These are phyloP conservation scores for Boletus sp. DNA, from an alignment of 1,284 basidiomycete species.

Conservation along the genomic window DNA sequence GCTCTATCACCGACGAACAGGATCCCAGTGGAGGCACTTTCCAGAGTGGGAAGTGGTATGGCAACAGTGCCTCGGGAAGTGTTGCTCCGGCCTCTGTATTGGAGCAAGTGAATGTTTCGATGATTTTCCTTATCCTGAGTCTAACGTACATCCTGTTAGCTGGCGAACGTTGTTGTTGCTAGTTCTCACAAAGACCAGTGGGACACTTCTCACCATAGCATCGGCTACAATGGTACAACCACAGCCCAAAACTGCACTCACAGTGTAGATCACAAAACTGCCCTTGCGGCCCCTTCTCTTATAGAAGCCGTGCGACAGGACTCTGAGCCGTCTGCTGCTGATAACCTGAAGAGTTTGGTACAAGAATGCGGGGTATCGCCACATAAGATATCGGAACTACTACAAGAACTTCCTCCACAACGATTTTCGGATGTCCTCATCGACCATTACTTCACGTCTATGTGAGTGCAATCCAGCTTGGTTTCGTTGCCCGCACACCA, in stretches of 20 bases:
- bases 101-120: slow-evolving; percentile 61
- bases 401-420: slow-evolving; percentile 84
- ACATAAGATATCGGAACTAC: slow-evolving; percentile 86
- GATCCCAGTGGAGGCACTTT: slow-evolving; percentile 75
- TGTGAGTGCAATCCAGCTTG: slow-evolving; percentile 50
- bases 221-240: slow-evolving; percentile 10
- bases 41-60: slow-evolving; percentile 83
- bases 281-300: slow-evolving; percentile 36
- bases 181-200: slow-evolving; percentile 36
- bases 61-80: slow-evolving; percentile 78
- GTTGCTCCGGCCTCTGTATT: slow-evolving; percentile 76
- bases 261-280: slow-evolving; percentile 31
- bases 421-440: slow-evolving; percentile 74
- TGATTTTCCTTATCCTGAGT: slow-evolving; percentile 13
- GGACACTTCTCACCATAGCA: slow-evolving; percentile 28
- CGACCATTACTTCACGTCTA: slow-evolving; percentile 75
- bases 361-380: slow-evolving; percentile 90
- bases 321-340: slow-evolving; percentile 70
- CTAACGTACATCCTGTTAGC: slow-evolving; percentile 41
- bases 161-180: slow-evolving; percentile 62
- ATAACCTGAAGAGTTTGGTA: slow-evolving; percentile 80
- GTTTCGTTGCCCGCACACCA: slow-evolving; percentile 6
- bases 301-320: slow-evolving; percentile 55
- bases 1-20: slow-evolving; percentile 71
- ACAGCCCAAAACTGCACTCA: slow-evolving; percentile 33